Conservation (phyloP, 371 early-diverging fungal genomes). For the Mucor racemosus region DNA sequence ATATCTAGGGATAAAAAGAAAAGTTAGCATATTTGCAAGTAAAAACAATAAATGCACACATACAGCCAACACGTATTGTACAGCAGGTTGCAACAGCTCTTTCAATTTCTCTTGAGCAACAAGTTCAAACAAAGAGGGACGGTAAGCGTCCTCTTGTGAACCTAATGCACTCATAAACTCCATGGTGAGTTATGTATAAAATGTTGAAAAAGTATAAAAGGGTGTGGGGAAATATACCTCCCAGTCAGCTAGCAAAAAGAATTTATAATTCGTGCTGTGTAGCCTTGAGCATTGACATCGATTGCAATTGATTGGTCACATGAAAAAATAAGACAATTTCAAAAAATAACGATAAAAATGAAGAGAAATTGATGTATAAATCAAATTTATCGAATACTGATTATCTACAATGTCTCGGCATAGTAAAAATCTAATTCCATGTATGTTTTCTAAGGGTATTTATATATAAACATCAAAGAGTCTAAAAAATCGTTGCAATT, state of each 20-base stretch:
- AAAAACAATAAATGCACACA: slow-evolving; percentile 7
- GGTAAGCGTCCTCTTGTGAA: slow-evolving; percentile 70
- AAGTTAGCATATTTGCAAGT: not conserved
- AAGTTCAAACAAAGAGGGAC: slow-evolving; percentile 90
- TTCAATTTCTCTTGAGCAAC: slow-evolving; percentile 84
- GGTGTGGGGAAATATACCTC: slow-evolving; percentile 4
- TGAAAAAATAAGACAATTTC: not conserved
- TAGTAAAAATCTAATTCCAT: too few relatives aligned
- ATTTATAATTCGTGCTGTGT: slow-evolving; percentile 4
- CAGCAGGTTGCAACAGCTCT: slow-evolving; percentile 84
- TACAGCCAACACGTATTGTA: slow-evolving; percentile 85
- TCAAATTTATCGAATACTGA: too few relatives aligned
- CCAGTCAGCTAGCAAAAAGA: too few relatives aligned
- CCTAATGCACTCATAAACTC: slow-evolving; percentile 88
- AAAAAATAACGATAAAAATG: too few relatives aligned
- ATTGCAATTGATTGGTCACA: not conserved
- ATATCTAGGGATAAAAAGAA: slow-evolving; percentile 53
- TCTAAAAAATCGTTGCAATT: too few relatives aligned
- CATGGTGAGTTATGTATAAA: slow-evolving; percentile 49
- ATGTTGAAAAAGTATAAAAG: not conserved
- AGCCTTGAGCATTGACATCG: slow-evolving; percentile 2
- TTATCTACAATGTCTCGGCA: too few relatives aligned
- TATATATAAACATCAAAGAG: too few relatives aligned
- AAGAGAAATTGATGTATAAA: too few relatives aligned
- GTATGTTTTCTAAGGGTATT: too few relatives aligned